Evolutionary conservation across 768 basidiomycete species (phyloP).

Genomic region (Naganishia friedmannii): DNA sequence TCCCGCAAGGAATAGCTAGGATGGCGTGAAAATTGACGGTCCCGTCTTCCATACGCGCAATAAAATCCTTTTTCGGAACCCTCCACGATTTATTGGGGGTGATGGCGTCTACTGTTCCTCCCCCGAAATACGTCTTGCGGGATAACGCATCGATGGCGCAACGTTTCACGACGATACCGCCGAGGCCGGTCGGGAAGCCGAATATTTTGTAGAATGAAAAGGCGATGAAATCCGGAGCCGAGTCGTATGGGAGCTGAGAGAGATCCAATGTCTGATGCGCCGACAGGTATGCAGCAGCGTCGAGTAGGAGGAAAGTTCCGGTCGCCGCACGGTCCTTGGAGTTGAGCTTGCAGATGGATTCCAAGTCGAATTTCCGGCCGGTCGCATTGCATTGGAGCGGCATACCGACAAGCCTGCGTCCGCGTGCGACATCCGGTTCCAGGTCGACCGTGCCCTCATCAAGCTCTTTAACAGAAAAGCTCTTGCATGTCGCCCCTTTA

Average conservation of each 20-base stretch:
- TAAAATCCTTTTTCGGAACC: slow-evolving; percentile 3
- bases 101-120: slow-evolving; percentile 39
- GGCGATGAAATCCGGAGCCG: slow-evolving; percentile 39
- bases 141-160: background rate
- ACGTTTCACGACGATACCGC: slow-evolving; percentile 38
- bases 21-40: slow-evolving; percentile 40
- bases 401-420: slow-evolving; percentile 33
- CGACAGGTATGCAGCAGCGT: slow-evolving; percentile 39
- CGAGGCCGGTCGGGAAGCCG: slow-evolving; percentile 43
- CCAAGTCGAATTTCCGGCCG: slow-evolving; percentile 23
- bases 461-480: slow-evolving; percentile 12
- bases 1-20: slow-evolving; percentile 25
- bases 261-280: slow-evolving; percentile 35
- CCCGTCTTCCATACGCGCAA: slow-evolving; percentile 36
- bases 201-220: slow-evolving; percentile 43
- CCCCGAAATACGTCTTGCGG: slow-evolving; percentile 37
- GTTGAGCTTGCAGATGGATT: slow-evolving; percentile 1
- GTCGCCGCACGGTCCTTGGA: background rate
- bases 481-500: background rate
- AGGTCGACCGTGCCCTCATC: slow-evolving; percentile 1
- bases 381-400: slow-evolving; percentile 44
- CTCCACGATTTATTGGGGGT: slow-evolving; percentile 22
- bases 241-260: slow-evolving; percentile 8
- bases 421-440: background rate
- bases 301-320: slow-evolving; percentile 34